Evolutionary conservation across 2,329 filamentous ascomycete species (phyloP).

Genomic region (Pyrenophora graminea): DNA sequence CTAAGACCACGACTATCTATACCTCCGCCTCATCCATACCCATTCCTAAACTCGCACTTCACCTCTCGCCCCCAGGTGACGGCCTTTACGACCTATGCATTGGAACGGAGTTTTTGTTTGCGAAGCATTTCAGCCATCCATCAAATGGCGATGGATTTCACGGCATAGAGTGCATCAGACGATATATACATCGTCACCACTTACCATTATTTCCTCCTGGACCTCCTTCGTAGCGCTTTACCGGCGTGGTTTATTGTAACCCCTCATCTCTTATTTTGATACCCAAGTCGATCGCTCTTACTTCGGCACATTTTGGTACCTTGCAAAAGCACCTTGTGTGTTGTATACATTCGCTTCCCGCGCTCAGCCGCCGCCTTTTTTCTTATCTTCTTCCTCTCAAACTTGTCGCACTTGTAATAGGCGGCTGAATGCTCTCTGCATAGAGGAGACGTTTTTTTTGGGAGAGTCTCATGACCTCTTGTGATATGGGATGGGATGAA

Average conservation of each 20-base stretch:
- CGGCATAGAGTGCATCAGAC: conserved; percentile 25
- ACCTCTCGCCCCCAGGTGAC: conserved; percentile 27
- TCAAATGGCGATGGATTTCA: conserved; percentile 17
- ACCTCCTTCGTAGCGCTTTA: conserved; percentile 16
- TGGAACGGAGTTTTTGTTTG: conserved; percentile 39
- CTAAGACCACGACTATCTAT: conserved; percentile 13
- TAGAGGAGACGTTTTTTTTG: conserved; percentile 12
- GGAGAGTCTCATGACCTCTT: neutral
- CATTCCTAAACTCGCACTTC: conserved; percentile 32
- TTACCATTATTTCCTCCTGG: conserved; percentile 12
- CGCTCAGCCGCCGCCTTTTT: conserved; percentile 23
- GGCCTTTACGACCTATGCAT: conserved; percentile 46
- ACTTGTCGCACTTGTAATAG: neutral
- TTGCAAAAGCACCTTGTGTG: conserved; percentile 22
- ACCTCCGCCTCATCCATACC: conserved; percentile 18
- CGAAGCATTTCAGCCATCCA: conserved; percentile 44
- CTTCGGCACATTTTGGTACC: conserved; percentile 9
- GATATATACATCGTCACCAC: conserved; percentile 10
- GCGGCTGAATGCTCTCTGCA: conserved; percentile 25
- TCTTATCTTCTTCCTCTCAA: conserved; percentile 18
- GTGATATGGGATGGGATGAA: neutral
- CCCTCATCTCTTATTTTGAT: conserved; percentile 38
- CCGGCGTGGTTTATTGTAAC: conserved; percentile 23
- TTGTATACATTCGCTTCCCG: conserved; percentile 36
- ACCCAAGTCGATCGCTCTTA: conserved; percentile 42